Evolutionary conservation across 2,329 filamentous ascomycete genomes (phyloP), one percentile per base, ranked within the genome.

Genomic region (Aspergillus niger): DNA sequence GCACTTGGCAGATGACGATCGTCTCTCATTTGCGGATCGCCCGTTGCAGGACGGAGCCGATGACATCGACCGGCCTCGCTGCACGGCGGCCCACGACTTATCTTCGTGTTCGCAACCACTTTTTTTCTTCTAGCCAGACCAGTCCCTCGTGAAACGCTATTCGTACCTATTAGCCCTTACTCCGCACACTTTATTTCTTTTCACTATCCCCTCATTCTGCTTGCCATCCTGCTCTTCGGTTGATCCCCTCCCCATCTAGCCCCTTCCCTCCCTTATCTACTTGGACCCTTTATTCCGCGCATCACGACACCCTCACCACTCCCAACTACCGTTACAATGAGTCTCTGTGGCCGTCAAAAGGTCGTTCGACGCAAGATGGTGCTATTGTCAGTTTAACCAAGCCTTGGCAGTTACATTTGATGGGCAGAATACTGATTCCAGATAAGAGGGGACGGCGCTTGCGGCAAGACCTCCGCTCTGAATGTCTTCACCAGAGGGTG

Each of bases 401-500:
- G 44, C 7, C n/a, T 20, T 43, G 20, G 30, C 24, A 17, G 38
- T 26, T 13, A 44, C 10, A 26, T 30, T 49, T 26, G 28, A 13
- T 57, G 41, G 28, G n/a, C n/a, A 65, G 32, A 56, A 57, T 59
- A 47, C 67, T 73, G 63, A 70, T 64, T 54, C 57, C 47, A 53
- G 56, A 59, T 63, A 69, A 97, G 92, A 75, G 94, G 94, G 71
- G 94, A 98, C 76, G 94, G 94, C 84, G 94, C 94, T 70, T 96
- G 91, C 79, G 94, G 94, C 75, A 99, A 99, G 85, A 99, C 95
- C 58, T 97, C 93, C 66, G 80, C 98, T 73, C 81, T 99, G 71
- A 99, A 99, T 77, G 95, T 99, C 77, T 99, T 99, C 81, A 99
- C 95, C 69, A 88, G 94, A 90, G 94, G 94, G 90, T 81, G 70